phyloP scores from a whole-genome alignment of 345 rosid species.

The Citrus maxima region DNA sequence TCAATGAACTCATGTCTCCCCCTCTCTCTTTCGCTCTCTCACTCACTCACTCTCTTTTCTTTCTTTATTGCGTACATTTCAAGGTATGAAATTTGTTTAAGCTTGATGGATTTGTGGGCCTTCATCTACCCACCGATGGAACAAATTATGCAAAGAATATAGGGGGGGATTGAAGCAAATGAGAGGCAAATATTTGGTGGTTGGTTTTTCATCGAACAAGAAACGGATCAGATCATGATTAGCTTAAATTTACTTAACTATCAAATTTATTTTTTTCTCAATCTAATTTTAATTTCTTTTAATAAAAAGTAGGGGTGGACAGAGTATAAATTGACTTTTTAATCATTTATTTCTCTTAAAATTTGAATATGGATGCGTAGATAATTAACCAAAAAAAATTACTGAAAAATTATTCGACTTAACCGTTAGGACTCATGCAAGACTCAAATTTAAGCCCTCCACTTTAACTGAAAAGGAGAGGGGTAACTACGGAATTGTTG shows the following conservation, averaged over 20 bases:
- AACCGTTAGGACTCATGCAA: too few relatives aligned
- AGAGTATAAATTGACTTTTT: too few relatives aligned
- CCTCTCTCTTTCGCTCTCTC: background rate
- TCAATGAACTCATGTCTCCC: too few relatives aligned
- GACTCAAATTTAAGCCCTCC: too few relatives aligned
- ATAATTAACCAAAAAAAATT: too few relatives aligned
- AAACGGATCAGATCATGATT: background rate
- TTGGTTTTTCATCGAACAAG: background rate
- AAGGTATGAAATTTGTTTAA: conserved; percentile 15
- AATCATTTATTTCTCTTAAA: too few relatives aligned
- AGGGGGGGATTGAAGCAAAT: background rate
- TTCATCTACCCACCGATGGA: conserved; percentile 2
- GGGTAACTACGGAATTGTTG: too few relatives aligned
- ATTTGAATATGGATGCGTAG: too few relatives aligned
- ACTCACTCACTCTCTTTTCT: background rate
- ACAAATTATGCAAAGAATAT: conserved; percentile 1
- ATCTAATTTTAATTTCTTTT: too few relatives aligned
- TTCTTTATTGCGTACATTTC: conserved; percentile 13
- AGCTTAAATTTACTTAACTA: background rate
- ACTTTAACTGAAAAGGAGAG: too few relatives aligned
- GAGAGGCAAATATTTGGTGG: background rate
- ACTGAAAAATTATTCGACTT: too few relatives aligned
- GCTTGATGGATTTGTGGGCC: conserved; percentile 25
- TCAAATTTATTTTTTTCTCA: background rate
- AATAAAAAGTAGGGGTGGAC: accelerated